These are phyloP conservation scores for Cerioporus squamosus DNA, from an alignment of 1,284 basidiomycete species.

Conservation along the genomic window DNA sequence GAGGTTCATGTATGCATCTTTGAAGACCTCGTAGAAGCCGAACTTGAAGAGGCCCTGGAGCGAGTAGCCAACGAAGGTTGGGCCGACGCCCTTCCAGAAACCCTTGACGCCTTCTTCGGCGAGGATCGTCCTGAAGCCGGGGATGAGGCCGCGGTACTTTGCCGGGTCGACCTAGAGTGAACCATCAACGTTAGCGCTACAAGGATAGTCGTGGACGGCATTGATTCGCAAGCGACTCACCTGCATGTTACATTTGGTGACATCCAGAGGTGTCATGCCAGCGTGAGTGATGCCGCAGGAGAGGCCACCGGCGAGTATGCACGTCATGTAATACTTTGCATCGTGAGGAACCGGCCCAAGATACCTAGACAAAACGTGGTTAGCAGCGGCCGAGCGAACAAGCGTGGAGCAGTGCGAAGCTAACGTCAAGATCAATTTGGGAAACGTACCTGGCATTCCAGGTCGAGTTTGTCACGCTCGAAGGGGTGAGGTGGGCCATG, in stretches of 20 bases:
- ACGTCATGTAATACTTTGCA: conserved; percentile 73
- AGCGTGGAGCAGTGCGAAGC: too few species aligned
- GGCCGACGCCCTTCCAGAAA: conserved; percentile 94
- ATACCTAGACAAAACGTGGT: conserved; percentile 44
- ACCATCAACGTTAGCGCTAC: background rate
- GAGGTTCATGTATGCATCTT: conserved; percentile 87
- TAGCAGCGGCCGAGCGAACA: background rate
- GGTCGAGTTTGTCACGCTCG: too few species aligned
- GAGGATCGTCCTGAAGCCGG: conserved; percentile 76
- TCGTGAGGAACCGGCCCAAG: conserved; percentile 78
- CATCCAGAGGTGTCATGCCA: conserved; percentile 91
- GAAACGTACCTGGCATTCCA: too few species aligned
- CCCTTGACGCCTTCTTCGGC: conserved; percentile 84
- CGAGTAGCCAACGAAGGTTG: conserved; percentile 92
- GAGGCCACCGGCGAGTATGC: conserved; percentile 88
- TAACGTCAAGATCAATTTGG: too few species aligned
- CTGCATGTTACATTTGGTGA: conserved; percentile 99
- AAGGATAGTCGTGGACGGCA: too few species aligned
- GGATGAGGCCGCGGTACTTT: conserved; percentile 79
- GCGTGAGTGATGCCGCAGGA: conserved; percentile 96
- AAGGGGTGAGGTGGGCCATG: too few species aligned
- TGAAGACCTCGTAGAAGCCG: conserved; percentile 96
- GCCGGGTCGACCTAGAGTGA: conserved; percentile 72
- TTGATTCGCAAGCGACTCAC: conserved; percentile 53
- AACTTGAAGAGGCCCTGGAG: conserved; percentile 98